phyloP scores from a whole-genome alignment of 805 yeast genomes.

The Blastobotrys chiropterorum region DNA sequence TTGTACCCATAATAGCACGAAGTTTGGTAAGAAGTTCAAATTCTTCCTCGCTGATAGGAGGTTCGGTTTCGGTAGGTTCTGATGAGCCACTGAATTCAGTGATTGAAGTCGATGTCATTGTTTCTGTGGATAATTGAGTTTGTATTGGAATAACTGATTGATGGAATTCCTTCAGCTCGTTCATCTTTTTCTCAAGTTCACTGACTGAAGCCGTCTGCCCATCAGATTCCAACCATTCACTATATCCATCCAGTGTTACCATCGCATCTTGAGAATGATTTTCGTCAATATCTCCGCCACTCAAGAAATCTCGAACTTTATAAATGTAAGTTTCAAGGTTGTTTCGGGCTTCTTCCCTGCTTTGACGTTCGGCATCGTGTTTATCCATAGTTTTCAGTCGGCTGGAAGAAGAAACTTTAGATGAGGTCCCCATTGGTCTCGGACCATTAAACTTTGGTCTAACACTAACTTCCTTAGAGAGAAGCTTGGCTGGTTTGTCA shows the following conservation, averaged over 20 bases:
- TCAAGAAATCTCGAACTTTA: slow-evolving; percentile 52
- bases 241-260: slow-evolving; percentile 35
- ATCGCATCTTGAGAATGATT: slow-evolving; percentile 39
- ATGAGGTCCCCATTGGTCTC: slow-evolving; percentile 43
- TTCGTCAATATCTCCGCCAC: slow-evolving; percentile 40
- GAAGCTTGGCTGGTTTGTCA: slow-evolving; percentile 11
- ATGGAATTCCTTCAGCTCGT: slow-evolving; percentile 11
- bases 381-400: slow-evolving; percentile 49
- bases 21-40: not conserved
- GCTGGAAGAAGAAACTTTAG: slow-evolving; percentile 40
- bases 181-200: slow-evolving; percentile 34
- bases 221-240: slow-evolving; percentile 78
- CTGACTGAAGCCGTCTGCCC: slow-evolving; percentile 44
- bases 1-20: not conserved
- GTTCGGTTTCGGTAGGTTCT: slow-evolving; percentile 3
- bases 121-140: not conserved
- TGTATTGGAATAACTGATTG: slow-evolving; percentile 2
- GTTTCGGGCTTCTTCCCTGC: slow-evolving; percentile 56
- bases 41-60: not conserved
- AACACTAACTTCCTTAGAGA: slow-evolving; percentile 15
- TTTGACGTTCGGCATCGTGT: slow-evolving; percentile 49
- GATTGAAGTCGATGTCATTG: not conserved
- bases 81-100: too few species aligned
- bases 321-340: slow-evolving; percentile 69
- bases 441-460: slow-evolving; percentile 36